Base-by-base conservation (phyloP, 1,284 basidiomycete species). In the Omphalotus olearius region DNA sequence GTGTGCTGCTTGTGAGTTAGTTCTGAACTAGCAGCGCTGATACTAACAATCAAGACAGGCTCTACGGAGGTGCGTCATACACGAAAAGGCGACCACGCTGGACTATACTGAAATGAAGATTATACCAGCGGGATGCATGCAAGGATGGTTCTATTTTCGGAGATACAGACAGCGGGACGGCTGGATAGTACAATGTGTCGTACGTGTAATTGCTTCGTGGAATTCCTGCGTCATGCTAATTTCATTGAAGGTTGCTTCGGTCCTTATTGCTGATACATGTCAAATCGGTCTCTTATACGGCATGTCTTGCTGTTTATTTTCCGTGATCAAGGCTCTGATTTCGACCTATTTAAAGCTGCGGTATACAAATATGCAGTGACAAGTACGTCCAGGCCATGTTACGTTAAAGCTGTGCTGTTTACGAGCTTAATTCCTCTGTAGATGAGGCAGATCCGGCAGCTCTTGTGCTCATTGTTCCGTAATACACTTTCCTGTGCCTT, bases 61-160 rank as follows among this genome's bases (percentile, higher is more conserved):
- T 52, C 30, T 52, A 52, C 44, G 50, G 50, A 42, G 45, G 50
- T 52, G 10, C 6, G 38, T 46, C 6, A 13, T 25, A 17, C 41
- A 7, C 1, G 14, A 5, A 36, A 18, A 4, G 33, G 26, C 4
- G 35, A 36, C 4, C 6, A n/a, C 28, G 6, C 7, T 23, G 23
- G 14, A 23, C 26, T 14, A 41, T 28, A 20, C 2, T 33, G 30
- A 33, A 33, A 33, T n/a, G n/a, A 2, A 18, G 30, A 4, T 30
- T 33, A 7, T 23, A 33, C 9, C 30, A 55, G 54, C 47, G 45
- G 54, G 50, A 16, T 43, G 45, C 17, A 42, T 55, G 44, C 54
- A 55, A 36, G 50, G 50, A 37, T 55, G 54, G 54, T 49, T 52
- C 38, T 55, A 55, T 18, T 55, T 48, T 23, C 50, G 50, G 6